Evolutionary conservation across 1,139 yeast genomes (phyloP).

Genomic region (Geotrichum cucujoidarum): DNA sequence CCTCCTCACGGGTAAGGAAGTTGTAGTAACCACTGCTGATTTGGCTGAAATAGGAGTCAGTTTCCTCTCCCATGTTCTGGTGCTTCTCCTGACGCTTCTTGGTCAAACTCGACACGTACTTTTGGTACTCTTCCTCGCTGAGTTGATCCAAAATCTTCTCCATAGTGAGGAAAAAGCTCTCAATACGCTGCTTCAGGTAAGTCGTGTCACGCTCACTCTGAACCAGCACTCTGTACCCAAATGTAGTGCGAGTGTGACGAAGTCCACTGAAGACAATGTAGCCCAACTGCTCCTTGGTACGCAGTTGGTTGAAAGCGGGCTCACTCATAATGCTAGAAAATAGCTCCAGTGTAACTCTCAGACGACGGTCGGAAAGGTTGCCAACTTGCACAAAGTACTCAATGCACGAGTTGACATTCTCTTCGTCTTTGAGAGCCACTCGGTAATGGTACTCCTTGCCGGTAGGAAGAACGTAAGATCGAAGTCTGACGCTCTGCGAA

Average conservation of each 20-base stretch:
- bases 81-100: conserved; percentile 62
- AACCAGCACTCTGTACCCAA: conserved; percentile 72
- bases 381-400: conserved; percentile 74
- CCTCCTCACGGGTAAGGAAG: conserved; percentile 51
- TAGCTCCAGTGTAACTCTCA: conserved; percentile 54
- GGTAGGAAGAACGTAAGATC: conserved; percentile 48
- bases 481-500: conserved; percentile 43
- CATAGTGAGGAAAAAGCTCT: conserved; percentile 50
- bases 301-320: conserved; percentile 81
- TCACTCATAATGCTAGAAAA: conserved; percentile 70
- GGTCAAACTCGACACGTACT: conserved; percentile 65
- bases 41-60: conserved; percentile 56
- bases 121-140: conserved; percentile 58
- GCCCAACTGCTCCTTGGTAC: conserved; percentile 91
- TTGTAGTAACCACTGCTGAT: conserved; percentile 75
- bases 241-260: conserved; percentile 62
- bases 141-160: conserved; percentile 41
- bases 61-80: conserved; percentile 76
- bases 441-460: conserved; percentile 49
- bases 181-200: conserved; percentile 74
- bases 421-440: conserved; percentile 52
- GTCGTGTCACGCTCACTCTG: conserved; percentile 79
- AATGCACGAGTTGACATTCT: conserved; percentile 79
- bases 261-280: conserved; percentile 82
- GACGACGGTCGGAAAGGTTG: conserved; percentile 37